A percentile compares a stretch with the other conserved stretches of the same genome.
These are phyloP conservation scores for Pseudotulostoma volvatum DNA, from an alignment of 495 filamentous ascomycete species.

Conservation along the genomic window DNA sequence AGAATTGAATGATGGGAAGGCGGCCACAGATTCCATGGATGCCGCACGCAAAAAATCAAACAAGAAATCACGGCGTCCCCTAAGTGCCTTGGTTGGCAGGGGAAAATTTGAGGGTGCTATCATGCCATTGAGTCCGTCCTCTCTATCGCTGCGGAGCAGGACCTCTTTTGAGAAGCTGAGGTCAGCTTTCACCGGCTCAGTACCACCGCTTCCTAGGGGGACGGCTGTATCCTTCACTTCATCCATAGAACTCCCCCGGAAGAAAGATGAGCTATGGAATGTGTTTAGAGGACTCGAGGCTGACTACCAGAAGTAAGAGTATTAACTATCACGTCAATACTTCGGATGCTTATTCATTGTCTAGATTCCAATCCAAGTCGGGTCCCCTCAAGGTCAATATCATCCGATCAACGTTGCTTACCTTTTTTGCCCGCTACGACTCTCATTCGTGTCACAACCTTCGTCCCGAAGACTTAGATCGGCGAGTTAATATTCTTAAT, in stretches of 20 bases:
- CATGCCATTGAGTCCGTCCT: conserved; percentile 29
- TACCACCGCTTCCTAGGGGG: conserved; percentile 31
- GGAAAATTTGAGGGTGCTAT: conserved; percentile 24
- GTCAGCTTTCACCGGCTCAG: conserved; percentile 28
- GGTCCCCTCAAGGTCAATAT: conserved; percentile 65
- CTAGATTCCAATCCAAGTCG: conserved; percentile 58
- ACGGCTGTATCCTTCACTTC: conserved; percentile 16
- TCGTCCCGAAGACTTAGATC: conserved; percentile 71
- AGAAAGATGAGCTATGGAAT: conserved; percentile 80
- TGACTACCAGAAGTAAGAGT: conserved; percentile 65
- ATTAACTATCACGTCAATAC: conserved; percentile 2
- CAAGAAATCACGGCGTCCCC: conserved; percentile 34
- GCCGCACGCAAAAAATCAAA: conserved; percentile 3
- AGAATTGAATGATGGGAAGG: conserved; percentile 7
- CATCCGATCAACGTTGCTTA: conserved; percentile 62
- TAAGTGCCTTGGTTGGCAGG: conserved; percentile 32
- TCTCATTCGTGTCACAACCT: conserved; percentile 54
- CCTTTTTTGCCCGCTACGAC: conserved; percentile 60
- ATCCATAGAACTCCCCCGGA: conserved; percentile 30
- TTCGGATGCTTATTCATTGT: not conserved
- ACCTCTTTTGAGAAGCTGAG: conserved; percentile 43
- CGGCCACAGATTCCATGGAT: not conserved
- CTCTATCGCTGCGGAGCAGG: conserved; percentile 37
- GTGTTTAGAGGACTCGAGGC: conserved; percentile 66
- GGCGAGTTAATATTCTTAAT: conserved; percentile 65